These are phyloP conservation scores for Emergomyces africanus DNA, from an alignment of 2,329 filamentous ascomycete species.

Conservation along the genomic window DNA sequence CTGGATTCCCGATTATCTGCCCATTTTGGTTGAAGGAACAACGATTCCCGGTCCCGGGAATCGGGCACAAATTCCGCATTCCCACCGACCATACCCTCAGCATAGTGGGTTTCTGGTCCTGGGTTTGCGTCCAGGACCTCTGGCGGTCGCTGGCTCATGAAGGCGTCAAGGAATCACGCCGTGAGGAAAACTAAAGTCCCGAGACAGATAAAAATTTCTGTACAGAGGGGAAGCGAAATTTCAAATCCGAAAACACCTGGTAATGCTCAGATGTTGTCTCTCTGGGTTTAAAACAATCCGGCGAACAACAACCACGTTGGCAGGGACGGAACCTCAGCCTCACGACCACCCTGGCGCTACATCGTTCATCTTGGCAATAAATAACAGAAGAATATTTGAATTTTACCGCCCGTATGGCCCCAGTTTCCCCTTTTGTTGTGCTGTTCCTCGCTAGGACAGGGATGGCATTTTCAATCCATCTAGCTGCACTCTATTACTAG, in stretches of 20 bases:
- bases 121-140: not conserved
- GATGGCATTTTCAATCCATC: too few relatives aligned
- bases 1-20: not conserved
- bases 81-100: not conserved
- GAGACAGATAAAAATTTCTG: not conserved
- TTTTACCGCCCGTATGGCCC: too few relatives aligned
- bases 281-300: not conserved
- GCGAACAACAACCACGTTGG: too few relatives aligned
- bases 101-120: not conserved
- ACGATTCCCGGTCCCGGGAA: not conserved
- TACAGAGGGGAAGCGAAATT: not conserved
- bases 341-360: not conserved
- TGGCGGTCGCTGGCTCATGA: not conserved
- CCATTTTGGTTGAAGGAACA: not conserved
- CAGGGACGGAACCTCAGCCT: not conserved
- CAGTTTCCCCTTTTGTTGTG: too few relatives aligned
- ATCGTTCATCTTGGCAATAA: too few relatives aligned
- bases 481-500: too few relatives aligned
- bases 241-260: not conserved
- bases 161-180: not conserved
- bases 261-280: not conserved
- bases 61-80: not conserved
- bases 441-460: too few relatives aligned
- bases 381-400: too few relatives aligned
- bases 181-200: not conserved